Conservation (phyloP, 257 asterid species). For the Orobanche coerulescens region DNA sequence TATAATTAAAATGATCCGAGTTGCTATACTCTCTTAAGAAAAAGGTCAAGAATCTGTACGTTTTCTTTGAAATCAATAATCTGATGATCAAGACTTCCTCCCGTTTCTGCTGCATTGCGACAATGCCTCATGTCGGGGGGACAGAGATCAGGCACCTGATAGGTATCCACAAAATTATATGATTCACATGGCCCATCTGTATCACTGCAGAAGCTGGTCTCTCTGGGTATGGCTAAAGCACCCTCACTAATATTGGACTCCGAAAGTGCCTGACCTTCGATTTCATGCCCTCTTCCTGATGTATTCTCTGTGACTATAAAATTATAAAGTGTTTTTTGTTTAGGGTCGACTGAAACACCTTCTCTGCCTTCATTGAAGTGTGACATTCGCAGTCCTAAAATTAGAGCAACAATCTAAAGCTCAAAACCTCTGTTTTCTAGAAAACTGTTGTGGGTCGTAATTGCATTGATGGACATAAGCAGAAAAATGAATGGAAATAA, state of each 20-base stretch:
- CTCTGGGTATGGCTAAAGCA: slow-evolving; percentile 27
- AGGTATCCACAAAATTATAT: slow-evolving; percentile 21
- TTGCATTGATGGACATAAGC: background rate
- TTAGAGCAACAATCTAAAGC: slow-evolving; percentile 11
- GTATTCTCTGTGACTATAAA: slow-evolving; percentile 45
- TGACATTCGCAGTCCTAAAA: slow-evolving; percentile 77
- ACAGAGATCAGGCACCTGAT: slow-evolving; percentile 30
- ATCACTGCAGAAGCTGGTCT: slow-evolving; percentile 26
- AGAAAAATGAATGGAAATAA: background rate
- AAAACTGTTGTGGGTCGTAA: background rate
- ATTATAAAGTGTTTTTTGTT: slow-evolving; percentile 67
- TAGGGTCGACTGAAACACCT: slow-evolving; percentile 52
- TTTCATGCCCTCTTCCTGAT: slow-evolving; percentile 27
- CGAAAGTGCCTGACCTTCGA: slow-evolving; percentile 21
- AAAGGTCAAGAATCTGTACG: slow-evolving; percentile 23
- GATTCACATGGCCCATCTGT: slow-evolving; percentile 30
- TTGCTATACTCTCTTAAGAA: too few species aligned
- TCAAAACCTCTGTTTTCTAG: background rate
- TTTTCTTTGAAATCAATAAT: slow-evolving; percentile 20
- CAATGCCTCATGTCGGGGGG: slow-evolving; percentile 11
- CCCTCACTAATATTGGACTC: slow-evolving; percentile 30
- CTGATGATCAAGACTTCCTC: slow-evolving; percentile 20
- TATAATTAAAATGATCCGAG: too few species aligned
- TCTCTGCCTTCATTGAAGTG: slow-evolving; percentile 60
- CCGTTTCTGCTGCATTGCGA: slow-evolving; percentile 26